Evolutionary conservation across 805 yeast genomes (phyloP).

Genomic region (Ogataea pignaliae): DNA sequence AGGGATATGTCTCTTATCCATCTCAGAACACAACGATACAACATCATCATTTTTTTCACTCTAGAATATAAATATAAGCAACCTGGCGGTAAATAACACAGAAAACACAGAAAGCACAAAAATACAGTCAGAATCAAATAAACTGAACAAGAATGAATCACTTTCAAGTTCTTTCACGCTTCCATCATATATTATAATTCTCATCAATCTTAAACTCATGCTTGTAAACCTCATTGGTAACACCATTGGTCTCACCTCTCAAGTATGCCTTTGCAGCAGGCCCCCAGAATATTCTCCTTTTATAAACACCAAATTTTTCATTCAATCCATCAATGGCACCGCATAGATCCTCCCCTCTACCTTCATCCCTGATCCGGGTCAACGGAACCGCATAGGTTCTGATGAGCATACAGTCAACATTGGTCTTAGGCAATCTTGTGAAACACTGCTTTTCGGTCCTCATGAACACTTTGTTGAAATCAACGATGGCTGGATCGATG

Average conservation of each 20-base stretch:
- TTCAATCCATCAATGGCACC: constrained; percentile 66
- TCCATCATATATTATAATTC: too few species aligned
- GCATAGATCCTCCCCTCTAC: constrained; percentile 42
- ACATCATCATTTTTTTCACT: too few species aligned
- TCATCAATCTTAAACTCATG: constrained; percentile 12
- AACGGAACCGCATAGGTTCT: constrained; percentile 57
- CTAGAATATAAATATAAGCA: too few species aligned
- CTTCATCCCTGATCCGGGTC: constrained; percentile 40
- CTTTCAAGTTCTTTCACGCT: too few species aligned
- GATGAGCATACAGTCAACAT: constrained; percentile 46
- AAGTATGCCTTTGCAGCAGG: constrained; percentile 49
- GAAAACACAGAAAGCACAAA: too few species aligned
- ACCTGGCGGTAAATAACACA: too few species aligned
- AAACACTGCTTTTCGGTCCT: constrained; percentile 58
- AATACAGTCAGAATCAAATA: too few species aligned
- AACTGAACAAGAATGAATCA: too few species aligned
- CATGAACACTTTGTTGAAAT: constrained; percentile 46
- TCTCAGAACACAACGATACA: too few species aligned
- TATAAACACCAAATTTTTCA: constrained; percentile 54
- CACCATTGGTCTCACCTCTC: constrained; percentile 34
- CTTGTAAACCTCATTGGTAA: constrained; percentile 20
- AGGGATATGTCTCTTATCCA: too few species aligned
- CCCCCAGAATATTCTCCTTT: constrained; percentile 65
- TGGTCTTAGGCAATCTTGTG: constrained; percentile 46
- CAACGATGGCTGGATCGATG: constrained; percentile 32